phyloP scores from a whole-genome alignment of 2,329 filamentous ascomycete genomes.

The Clonostachys solani region DNA sequence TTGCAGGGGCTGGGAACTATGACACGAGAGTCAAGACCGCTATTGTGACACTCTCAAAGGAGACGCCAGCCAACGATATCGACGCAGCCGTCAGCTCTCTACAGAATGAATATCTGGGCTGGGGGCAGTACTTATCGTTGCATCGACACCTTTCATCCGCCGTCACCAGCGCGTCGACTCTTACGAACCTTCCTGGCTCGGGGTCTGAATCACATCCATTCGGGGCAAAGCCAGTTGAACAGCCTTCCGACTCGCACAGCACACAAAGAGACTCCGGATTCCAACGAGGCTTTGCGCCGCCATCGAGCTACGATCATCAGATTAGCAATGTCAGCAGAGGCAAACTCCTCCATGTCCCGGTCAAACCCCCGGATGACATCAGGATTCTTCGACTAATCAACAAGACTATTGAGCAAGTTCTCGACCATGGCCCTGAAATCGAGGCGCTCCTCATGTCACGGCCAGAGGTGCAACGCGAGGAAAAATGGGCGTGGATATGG shows the following conservation, averaged over 20 bases:
- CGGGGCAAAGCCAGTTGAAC: slow-evolving; percentile 65
- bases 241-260: slow-evolving; percentile 24
- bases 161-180: slow-evolving; percentile 39
- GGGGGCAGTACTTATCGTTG: slow-evolving; percentile 75
- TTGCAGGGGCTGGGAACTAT: slow-evolving; percentile 40
- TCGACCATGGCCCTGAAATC: slow-evolving; percentile 80
- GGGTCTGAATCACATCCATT: slow-evolving; percentile 61
- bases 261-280: slow-evolving; percentile 36
- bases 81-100: slow-evolving; percentile 73
- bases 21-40: slow-evolving; percentile 72
- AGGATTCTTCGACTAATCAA: slow-evolving; percentile 81
- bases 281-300: slow-evolving; percentile 69
- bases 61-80: slow-evolving; percentile 79
- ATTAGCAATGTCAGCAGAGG: slow-evolving; percentile 35
- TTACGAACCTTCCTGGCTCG: slow-evolving; percentile 6
- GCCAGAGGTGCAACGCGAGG: slow-evolving; percentile 76
- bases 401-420: slow-evolving; percentile 75
- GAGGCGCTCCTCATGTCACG: slow-evolving; percentile 89
- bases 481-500: slow-evolving; percentile 94
- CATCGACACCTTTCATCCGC: slow-evolving; percentile 81
- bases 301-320: slow-evolving; percentile 57
- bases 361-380: slow-evolving; percentile 73
- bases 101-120: slow-evolving; percentile 82
- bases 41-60: slow-evolving; percentile 75
- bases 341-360: slow-evolving; percentile 60